These are phyloP conservation scores for Juglanconis oblonga DNA, from an alignment of 2,329 filamentous ascomycete genomes.

Conservation along the genomic window DNA sequence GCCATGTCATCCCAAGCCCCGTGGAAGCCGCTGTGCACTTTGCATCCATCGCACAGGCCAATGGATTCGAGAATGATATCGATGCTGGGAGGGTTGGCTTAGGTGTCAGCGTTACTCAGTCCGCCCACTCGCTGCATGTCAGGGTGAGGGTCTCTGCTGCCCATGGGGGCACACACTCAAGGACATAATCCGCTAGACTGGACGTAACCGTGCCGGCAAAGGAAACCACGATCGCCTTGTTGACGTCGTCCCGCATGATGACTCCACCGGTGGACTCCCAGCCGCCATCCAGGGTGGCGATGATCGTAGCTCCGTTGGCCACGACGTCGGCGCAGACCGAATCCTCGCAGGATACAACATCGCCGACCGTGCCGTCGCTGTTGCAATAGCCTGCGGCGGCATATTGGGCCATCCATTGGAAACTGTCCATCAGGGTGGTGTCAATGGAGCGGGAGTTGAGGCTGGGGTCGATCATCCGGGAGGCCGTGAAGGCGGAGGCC, in stretches of 20 bases:
- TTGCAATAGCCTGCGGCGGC: slow-evolving; percentile 25
- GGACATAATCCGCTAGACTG: slow-evolving; percentile 16
- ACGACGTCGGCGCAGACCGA: slow-evolving; percentile 22
- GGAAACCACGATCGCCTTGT: slow-evolving; percentile 20
- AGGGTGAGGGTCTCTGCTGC: neutral
- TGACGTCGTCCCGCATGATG: slow-evolving; percentile 21
- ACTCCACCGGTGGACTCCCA: slow-evolving; percentile 20
- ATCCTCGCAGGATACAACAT: slow-evolving; percentile 18
- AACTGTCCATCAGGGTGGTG: slow-evolving; percentile 14
- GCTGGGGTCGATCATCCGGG: neutral
- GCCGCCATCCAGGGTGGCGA: slow-evolving; percentile 19
- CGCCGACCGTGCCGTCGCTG: slow-evolving; percentile 14
- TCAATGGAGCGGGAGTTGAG: neutral
- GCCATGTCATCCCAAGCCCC: slow-evolving; percentile 19
- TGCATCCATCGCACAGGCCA: slow-evolving; percentile 29
- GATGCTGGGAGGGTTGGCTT: slow-evolving; percentile 20
- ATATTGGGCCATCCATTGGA: slow-evolving; percentile 22
- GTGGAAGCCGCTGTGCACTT: slow-evolving; percentile 26
- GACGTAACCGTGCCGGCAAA: slow-evolving; percentile 19
- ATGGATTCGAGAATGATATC: slow-evolving; percentile 34
- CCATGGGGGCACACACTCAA: slow-evolving; percentile 8
- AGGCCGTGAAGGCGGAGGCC: neutral
- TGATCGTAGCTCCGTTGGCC: slow-evolving; percentile 13
- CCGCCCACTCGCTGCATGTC: neutral
- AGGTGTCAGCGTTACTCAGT: too few relatives aligned